Percentiles rank a stretch among this genome's conserved stretches.
Evolutionary conservation across 1,284 basidiomycete genomes (phyloP).

Genomic region (Neolentinus lepideus): DNA sequence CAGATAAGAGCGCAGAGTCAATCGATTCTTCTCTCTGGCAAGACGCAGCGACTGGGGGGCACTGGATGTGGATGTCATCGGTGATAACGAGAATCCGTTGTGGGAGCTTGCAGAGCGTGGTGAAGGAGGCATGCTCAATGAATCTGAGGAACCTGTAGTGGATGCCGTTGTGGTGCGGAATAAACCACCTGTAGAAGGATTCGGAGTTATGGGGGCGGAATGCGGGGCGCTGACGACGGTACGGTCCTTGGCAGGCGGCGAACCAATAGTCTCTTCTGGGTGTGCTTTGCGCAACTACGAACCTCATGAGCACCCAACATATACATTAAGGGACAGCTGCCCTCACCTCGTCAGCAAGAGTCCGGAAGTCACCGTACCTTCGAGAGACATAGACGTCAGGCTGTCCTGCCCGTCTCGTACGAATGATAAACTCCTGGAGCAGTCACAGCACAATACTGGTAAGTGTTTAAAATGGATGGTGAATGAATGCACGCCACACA

Average conservation of each 20-base stretch:
- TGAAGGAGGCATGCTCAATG: background rate
- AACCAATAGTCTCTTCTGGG: slow-evolving; percentile 70
- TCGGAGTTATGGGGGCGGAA: slow-evolving; percentile 9
- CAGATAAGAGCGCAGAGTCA: slow-evolving; percentile 92
- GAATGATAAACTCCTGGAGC: slow-evolving; percentile 86
- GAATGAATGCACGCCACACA: slow-evolving; percentile 22
- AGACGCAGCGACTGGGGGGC: slow-evolving; percentile 34
- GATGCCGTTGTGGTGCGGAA: background rate
- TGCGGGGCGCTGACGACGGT: slow-evolving; percentile 46
- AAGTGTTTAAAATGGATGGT: slow-evolving; percentile 3
- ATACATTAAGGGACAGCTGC: slow-evolving; percentile 2
- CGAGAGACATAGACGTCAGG: slow-evolving; percentile 85
- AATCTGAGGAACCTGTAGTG: background rate
- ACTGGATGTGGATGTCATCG: slow-evolving; percentile 5
- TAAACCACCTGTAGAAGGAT: background rate
- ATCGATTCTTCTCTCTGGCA: slow-evolving; percentile 88
- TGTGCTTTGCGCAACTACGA: slow-evolving; percentile 75
- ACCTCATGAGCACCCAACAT: too few relatives aligned
- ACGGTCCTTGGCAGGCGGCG: slow-evolving; percentile 84
- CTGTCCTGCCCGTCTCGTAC: slow-evolving; percentile 70
- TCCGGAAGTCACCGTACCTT: slow-evolving; percentile 92
- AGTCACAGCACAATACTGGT: slow-evolving; percentile 6
- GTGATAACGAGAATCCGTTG: slow-evolving; percentile 6
- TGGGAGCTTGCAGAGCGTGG: slow-evolving; percentile 7
- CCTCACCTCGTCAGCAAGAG: slow-evolving; percentile 76